Conservation (phyloP, 1,139 yeast species). For the Nakaseomyces glabratus region DNA sequence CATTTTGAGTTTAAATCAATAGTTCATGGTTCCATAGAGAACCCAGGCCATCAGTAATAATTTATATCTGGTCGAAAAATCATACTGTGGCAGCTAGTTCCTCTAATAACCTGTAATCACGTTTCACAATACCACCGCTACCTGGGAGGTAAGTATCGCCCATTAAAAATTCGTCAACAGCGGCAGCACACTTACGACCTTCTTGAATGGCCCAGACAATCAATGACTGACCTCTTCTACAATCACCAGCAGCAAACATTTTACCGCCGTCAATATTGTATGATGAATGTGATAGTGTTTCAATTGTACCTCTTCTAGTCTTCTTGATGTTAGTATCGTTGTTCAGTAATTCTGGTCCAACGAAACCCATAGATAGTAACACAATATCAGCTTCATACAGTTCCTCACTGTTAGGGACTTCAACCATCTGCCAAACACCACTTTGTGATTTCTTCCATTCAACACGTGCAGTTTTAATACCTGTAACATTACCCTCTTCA, state of each 20-base stretch:
- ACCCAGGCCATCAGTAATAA: no score
- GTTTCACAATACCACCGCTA: slow-evolving; percentile 81
- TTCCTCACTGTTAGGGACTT: slow-evolving; percentile 90
- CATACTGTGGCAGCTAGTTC: slow-evolving; percentile 48
- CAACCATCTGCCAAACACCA: slow-evolving; percentile 99
- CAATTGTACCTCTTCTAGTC: slow-evolving; percentile 81
- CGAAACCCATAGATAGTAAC: slow-evolving; percentile 90
- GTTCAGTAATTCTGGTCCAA: slow-evolving; percentile 73
- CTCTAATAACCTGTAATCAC: slow-evolving; percentile 66
- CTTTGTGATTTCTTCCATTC: slow-evolving; percentile 95
- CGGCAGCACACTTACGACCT: slow-evolving; percentile 97
- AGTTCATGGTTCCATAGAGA: no score
- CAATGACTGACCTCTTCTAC: slow-evolving; percentile 96
- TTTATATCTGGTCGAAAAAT: neutral
- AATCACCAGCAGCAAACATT: slow-evolving; percentile 93
- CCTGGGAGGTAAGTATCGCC: slow-evolving; percentile 83
- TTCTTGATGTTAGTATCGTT: slow-evolving; percentile 64
- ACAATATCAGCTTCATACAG: slow-evolving; percentile 92
- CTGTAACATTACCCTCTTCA: slow-evolving; percentile 87
- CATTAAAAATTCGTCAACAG: slow-evolving; percentile 73
- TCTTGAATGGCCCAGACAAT: slow-evolving; percentile 99
- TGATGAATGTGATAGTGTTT: slow-evolving; percentile 56
- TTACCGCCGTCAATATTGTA: slow-evolving; percentile 64
- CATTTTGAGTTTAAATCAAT: no score
- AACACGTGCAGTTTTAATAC: slow-evolving; percentile 90